phyloP scores from a whole-genome alignment of 208 protist species.

The Trypanosoma brucei region DNA sequence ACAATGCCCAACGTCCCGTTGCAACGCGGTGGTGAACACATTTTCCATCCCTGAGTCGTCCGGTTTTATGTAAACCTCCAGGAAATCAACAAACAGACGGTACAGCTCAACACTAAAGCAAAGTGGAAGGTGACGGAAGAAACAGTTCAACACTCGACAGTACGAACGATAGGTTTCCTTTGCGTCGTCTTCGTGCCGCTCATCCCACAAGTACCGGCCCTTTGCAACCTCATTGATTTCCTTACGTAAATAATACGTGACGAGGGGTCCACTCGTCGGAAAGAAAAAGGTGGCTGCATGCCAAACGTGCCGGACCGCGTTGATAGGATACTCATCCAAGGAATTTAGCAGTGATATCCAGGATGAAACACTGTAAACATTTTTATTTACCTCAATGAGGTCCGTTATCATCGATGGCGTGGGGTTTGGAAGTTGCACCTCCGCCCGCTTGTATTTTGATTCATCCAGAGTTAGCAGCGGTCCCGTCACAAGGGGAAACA shows the following conservation, averaged over 20 bases:
- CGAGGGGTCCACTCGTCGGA: slow-evolving; percentile 56
- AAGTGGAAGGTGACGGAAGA: slow-evolving; percentile 75
- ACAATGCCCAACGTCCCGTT: slow-evolving; percentile 63
- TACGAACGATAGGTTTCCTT: slow-evolving; percentile 52
- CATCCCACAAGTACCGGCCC: slow-evolving; percentile 37
- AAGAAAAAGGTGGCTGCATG: slow-evolving; percentile 67
- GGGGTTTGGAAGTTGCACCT: slow-evolving; percentile 51
- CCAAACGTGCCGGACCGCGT: slow-evolving; percentile 60
- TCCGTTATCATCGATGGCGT: slow-evolving; percentile 41
- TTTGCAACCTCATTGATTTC: slow-evolving; percentile 52
- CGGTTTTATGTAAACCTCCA: slow-evolving; percentile 51
- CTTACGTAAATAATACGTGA: slow-evolving; percentile 41
- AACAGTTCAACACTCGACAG: slow-evolving; percentile 69
- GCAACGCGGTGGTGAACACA: slow-evolving; percentile 57
- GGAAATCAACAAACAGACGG: slow-evolving; percentile 67
- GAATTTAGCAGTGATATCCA: slow-evolving; percentile 63
- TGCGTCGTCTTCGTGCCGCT: slow-evolving; percentile 53
- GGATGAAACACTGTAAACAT: slow-evolving; percentile 53
- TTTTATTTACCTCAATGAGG: slow-evolving; percentile 41
- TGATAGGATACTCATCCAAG: slow-evolving; percentile 63
- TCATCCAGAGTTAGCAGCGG: slow-evolving; percentile 27
- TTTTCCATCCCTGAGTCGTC: slow-evolving; percentile 44
- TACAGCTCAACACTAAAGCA: slow-evolving; percentile 71
- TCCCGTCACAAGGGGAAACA: slow-evolving; percentile 43
- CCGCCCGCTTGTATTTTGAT: slow-evolving; percentile 18